Evolutionary conservation across 148 eudicot genomes (phyloP), one percentile per base, ranked within the genome.

Genomic region (Amaranthus palmeri): DNA sequence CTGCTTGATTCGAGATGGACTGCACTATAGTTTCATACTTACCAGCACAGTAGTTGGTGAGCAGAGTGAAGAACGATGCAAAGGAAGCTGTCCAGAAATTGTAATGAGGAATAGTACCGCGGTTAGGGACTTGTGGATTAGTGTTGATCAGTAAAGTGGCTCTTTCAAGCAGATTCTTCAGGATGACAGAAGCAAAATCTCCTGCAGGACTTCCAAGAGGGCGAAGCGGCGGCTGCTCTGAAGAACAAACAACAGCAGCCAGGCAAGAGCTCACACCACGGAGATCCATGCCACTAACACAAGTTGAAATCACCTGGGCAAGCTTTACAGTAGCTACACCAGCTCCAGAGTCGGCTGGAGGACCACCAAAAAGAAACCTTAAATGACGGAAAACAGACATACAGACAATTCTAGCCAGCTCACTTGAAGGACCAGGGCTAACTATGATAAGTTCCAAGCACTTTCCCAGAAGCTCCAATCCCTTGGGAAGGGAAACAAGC

Each of bases 31-130:
- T 81, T 71, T 95, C 99, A 56, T 96, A 90, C 74, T 92, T 95
- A 70, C 79, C 88, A 13, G 86, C 75, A 72, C 99, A 95, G 73
- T 92, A 85, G 83, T 90, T 87, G 41, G 82, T 84, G 79, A 95
- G 88, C n/a, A 95, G 89, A 3, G 77, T 76, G 72, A 92, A 95
- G 72, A 92, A 95, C 6, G 83, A 87, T 79, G 85, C 84, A 75
- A 95, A 95, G 2, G 96, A 89, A 45, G 93, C 97, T 86, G 92
- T 96, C 99, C 99, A 95, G 74, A 95, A 87, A 49, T 79, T 80
- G 68, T 87, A 74, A 65, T 83, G 87, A 43, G 85, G 75, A 70
- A 74, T 56, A 73, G 67, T 85, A 75, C 86, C 84, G 72, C 69
- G 81, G 14, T 75, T 77, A 41, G 83, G 74, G 54, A 81, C 82